Evolutionary conservation across 805 yeast genomes (phyloP), one percentile per base, ranked within the genome.

Genomic region (Myxozyma geophila): DNA sequence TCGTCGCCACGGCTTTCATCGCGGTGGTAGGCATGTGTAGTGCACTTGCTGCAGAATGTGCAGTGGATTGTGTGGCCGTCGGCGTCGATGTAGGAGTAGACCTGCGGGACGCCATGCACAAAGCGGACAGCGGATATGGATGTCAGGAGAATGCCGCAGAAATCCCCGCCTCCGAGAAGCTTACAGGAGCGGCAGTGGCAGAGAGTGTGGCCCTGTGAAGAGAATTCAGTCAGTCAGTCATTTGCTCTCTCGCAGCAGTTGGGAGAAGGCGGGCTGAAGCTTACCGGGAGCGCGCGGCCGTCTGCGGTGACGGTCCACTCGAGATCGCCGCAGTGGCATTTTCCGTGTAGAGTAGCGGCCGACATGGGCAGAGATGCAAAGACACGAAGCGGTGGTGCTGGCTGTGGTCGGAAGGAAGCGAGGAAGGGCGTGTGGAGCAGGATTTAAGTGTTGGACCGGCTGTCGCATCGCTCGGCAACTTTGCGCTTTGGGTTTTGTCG

Each of bases 21-120:
- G 37, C 68, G 66, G 43, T 65, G 68, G 41, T 59, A 65, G 35
- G 67, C 68, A 53, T 65, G 68, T 35, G 68, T 65, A n/a, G 68
- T 65, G 67, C 68, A 65, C 15, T 23, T 47, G 49, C 62, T 54
- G 64, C 68, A 65, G 55, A 59, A 65, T 2, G 68, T 65, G 57
- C 68, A 65, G 39, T 65, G 68, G 28, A 65, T 58, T 12, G 49
- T 48, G 50, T 50, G 17, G 28, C 65, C 62, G 15, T 58, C 60
- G 4, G 56, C 54, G 35, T 63, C 60, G 35, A 53, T 19, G 55
- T 65, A 65, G 23, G 67, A 51, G 59, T 65, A 65, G 17, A 65
- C 68, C 33, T 59, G 58, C 17, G 68, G 68, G 4, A 57, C 39
- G 47, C 68, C 68, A 41, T 50, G 58, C 49, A 52, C 60, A 48